Evolutionary conservation across 805 yeast genomes (phyloP).

Genomic region (Saccharomycopsis guyanensis): DNA sequence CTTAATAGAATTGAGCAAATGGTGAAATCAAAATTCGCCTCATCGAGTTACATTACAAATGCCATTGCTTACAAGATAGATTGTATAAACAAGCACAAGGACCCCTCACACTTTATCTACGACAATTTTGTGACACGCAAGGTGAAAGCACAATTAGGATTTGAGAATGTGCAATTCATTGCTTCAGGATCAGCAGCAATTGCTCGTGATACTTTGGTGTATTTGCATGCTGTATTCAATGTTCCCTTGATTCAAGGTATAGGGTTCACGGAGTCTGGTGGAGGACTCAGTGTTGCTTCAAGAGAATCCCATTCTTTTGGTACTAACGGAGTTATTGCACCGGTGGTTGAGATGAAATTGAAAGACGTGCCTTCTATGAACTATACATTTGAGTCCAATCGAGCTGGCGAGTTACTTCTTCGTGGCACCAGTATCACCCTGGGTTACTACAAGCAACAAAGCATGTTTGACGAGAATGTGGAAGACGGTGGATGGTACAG

Average conservation of each 20-base stretch:
- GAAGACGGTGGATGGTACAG: not conserved
- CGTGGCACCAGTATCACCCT: conserved; percentile 58
- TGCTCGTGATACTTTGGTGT: conserved; percentile 41
- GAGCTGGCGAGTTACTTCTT: conserved; percentile 53
- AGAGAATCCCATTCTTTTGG: not conserved
- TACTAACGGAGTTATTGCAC: not conserved
- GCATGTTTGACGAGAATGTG: too few relatives aligned
- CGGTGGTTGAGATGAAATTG: not conserved
- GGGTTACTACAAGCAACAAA: conserved; percentile 49
- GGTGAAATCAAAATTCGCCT: conserved; percentile 36
- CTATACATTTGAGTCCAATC: conserved; percentile 35
- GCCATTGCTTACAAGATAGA: conserved; percentile 34
- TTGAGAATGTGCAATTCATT: conserved; percentile 28
- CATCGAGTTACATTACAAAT: conserved; percentile 28
- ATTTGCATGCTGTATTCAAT: conserved; percentile 53
- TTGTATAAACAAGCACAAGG: conserved; percentile 20
- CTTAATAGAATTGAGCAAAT: conserved; percentile 43
- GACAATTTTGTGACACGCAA: conserved; percentile 31
- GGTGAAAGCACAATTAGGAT: conserved; percentile 30
- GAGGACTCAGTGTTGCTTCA: conserved; percentile 32
- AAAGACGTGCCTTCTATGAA: conserved; percentile 57
- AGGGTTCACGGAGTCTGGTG: conserved; percentile 63
- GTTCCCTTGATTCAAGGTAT: conserved; percentile 58
- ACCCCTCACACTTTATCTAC: conserved; percentile 25
- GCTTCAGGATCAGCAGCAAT: conserved; percentile 48